These are phyloP conservation scores for Hyaloscypha variabilis DNA, from an alignment of 495 filamentous ascomycete species.

Conservation along the genomic window DNA sequence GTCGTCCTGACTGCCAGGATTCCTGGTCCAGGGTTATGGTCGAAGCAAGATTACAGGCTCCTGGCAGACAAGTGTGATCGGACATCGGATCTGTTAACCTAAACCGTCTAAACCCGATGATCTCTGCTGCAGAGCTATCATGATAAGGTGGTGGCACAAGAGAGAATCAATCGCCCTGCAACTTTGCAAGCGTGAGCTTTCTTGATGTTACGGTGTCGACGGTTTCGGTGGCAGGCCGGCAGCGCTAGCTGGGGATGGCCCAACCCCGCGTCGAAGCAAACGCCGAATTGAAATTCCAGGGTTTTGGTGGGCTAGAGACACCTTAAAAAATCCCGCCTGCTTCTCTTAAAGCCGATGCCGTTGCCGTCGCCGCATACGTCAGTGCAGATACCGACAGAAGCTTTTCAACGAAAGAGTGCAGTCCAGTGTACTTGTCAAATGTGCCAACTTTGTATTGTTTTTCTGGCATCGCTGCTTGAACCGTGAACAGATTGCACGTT, in stretches of 20 bases:
- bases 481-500: not conserved
- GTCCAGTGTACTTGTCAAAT: too few species aligned
- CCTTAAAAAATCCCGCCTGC: too few species aligned
- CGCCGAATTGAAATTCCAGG: not conserved
- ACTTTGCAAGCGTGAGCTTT: not conserved
- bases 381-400: too few species aligned
- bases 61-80: not conserved
- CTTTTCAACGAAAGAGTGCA: too few species aligned
- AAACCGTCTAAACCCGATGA: not conserved
- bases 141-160: not conserved
- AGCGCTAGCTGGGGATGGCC: not conserved
- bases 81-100: constrained; percentile 1
- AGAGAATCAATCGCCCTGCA: not conserved
- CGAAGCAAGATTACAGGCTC: not conserved
- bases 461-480: not conserved
- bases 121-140: not conserved
- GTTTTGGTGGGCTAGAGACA: not conserved
- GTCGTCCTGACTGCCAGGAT: not conserved
- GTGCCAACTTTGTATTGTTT: not conserved
- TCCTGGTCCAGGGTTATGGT: not conserved
- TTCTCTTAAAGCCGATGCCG: too few species aligned
- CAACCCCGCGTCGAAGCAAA: not conserved
- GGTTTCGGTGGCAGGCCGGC: not conserved
- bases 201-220: not conserved
- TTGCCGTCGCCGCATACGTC: too few species aligned